Evolutionary conservation across 1,284 basidiomycete species (phyloP).

Genomic region (Mrakiaceae sp.): DNA sequence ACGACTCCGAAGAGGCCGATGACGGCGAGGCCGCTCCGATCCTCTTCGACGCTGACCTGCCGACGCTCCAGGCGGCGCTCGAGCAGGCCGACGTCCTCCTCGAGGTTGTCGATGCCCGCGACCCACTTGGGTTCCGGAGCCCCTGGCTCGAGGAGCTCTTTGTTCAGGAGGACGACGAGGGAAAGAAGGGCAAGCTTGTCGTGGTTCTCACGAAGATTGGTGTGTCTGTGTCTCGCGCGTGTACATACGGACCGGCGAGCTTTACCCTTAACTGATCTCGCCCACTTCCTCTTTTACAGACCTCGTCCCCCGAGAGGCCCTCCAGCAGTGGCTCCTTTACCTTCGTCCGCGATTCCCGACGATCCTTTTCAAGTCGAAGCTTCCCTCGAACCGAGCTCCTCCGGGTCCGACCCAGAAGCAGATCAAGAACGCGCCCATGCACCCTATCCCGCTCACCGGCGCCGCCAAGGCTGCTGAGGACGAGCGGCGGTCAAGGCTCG

Average conservation of each 20-base stretch:
- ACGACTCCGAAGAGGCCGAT: constrained; percentile 22
- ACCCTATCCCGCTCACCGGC: constrained; percentile 18
- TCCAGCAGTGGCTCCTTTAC: constrained; percentile 61
- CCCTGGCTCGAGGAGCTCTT: constrained; percentile 51
- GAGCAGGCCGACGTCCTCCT: constrained; percentile 74
- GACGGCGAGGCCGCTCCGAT: constrained; percentile 35
- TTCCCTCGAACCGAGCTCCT: constrained; percentile 36
- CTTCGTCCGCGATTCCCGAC: constrained; percentile 60
- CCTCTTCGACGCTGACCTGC: constrained; percentile 56
- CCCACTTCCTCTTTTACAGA: constrained; percentile 44
- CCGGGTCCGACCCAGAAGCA: constrained; percentile 24
- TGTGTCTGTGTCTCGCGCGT: constrained; percentile 34
- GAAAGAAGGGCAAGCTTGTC: constrained; percentile 37
- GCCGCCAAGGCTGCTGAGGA: constrained; percentile 19
- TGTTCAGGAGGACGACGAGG: constrained; percentile 39
- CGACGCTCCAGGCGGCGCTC: constrained; percentile 58
- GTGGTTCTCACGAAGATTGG: constrained; percentile 80
- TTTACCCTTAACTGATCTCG: constrained; percentile 1
- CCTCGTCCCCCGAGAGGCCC: constrained; percentile 67
- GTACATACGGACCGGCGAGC: neutral
- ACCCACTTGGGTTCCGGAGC: constrained; percentile 61
- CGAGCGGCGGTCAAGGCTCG: constrained; percentile 13
- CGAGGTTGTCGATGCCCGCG: constrained; percentile 74
- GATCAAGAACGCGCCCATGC: constrained; percentile 7
- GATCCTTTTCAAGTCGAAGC: constrained; percentile 67